Conservation (phyloP, 2,329 filamentous ascomycete genomes). For the Ophiocordyceps sinensis region DNA sequence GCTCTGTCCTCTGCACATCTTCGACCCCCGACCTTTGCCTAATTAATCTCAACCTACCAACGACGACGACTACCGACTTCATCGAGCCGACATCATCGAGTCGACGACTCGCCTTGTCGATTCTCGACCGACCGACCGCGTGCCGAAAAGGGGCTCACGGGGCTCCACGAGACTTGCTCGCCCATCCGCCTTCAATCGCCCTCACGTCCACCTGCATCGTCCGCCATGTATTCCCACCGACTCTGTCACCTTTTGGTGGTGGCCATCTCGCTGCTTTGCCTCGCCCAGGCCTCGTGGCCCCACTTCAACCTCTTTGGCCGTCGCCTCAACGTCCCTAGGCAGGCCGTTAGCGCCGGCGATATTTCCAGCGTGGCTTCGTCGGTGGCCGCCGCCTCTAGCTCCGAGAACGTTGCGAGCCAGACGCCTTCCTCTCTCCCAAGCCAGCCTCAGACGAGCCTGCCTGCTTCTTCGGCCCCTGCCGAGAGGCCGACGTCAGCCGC, state of each 20-base stretch:
- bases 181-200: too few species aligned
- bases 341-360: background rate
- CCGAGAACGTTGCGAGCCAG: background rate
- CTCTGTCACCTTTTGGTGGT: conserved; percentile 32
- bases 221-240: conserved; percentile 30
- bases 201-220: too few species aligned
- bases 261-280: conserved; percentile 29
- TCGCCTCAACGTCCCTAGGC: background rate
- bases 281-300: conserved; percentile 27
- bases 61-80: too few species aligned
- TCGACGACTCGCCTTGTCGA: too few species aligned
- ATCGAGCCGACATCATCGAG: too few species aligned
- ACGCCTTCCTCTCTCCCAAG: background rate
- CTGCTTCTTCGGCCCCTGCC: background rate
- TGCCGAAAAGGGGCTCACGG: too few species aligned
- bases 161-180: too few species aligned
- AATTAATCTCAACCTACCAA: too few species aligned
- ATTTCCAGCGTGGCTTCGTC: background rate
- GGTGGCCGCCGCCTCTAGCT: background rate
- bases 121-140: too few species aligned
- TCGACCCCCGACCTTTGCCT: too few species aligned
- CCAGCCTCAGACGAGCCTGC: background rate
- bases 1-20: too few species aligned
- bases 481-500: background rate
- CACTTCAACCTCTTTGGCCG: conserved; percentile 8